Conservation (phyloP, 306 rosid genomes). For the Corylus americana region DNA sequence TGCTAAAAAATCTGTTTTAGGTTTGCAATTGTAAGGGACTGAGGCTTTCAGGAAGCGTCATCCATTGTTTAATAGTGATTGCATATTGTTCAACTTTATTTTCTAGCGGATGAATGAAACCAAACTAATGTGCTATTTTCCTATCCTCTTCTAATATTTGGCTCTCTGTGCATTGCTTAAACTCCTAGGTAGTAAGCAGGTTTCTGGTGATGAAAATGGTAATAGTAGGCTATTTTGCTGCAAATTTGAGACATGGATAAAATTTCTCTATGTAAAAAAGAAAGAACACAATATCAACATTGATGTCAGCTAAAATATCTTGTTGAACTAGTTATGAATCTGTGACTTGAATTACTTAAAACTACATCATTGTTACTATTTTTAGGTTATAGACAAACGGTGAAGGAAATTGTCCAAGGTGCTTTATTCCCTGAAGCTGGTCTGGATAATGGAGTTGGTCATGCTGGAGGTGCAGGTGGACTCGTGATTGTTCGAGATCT, state of each 20-base stretch:
- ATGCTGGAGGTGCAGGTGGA: constrained; percentile 96
- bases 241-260: background rate
- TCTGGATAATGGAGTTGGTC: constrained; percentile 66
- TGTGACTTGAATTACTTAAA: background rate
- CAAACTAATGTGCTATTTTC: background rate
- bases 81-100: background rate
- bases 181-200: background rate
- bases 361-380: constrained; percentile 10
- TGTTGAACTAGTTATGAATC: background rate
- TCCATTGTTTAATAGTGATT: background rate
- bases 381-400: constrained; percentile 75
- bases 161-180: background rate
- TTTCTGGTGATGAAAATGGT: background rate
- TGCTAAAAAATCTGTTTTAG: no score
- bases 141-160: background rate
- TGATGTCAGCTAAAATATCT: background rate
- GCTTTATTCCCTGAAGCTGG: constrained; percentile 98
- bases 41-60: no score
- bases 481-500: constrained; percentile 90
- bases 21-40: no score
- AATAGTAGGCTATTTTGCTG: background rate
- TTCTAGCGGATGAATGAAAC: background rate
- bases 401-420: constrained; percentile 81
- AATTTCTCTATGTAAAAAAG: background rate
- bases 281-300: background rate